Base-by-base conservation (phyloP, 108 stramenopile species). In the Cyclotella distinguenda region DNA sequence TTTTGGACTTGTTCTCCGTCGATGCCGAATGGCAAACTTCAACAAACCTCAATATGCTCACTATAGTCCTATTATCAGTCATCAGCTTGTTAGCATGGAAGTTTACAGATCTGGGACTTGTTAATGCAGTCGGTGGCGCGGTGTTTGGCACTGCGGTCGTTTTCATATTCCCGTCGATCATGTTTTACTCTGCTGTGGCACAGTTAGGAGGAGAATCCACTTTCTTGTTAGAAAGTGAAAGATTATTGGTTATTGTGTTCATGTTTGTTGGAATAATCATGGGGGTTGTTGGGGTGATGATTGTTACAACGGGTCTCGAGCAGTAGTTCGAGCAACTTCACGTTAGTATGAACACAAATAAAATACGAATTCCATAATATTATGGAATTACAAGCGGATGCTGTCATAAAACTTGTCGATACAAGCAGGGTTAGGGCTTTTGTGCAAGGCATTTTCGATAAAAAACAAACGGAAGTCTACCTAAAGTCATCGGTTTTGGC, bases 141-240 rank as follows among this genome's bases (percentile, higher is more conserved):
- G 74, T 89, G 30, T 48, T 96, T 27, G 91, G 85, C 3, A 85
- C 84, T 6, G 72, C 80, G 4, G 75, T 96, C 44, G 77, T 87
- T 32, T 94, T 88, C 64, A 60, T 94, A 12, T 89, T 96, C 73
- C 95, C 95, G 3, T 71, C 90, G n/a, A 50, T 93, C 3, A 94
- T 96, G 90, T 85, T 79, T 55, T 48, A 54, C 32, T 39, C 38
- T 1, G 58, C 55, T 22, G 57, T 64, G 53, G 21, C 16, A 0
- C 23, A 49, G 44, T 8, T 52, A 18, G 26, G 15, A 16, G 52
- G 19, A 1, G 53, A 54, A 45, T 52, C 32, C 7, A 30, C 53
- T 7, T 45, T 44, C 21, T 45, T 42, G 51, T 55, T 66, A 34
- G 2, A 35, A 32, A 47, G 64, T 39, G 72, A 73, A 44, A 53